Evolutionary conservation across 2,329 filamentous ascomycete species (phyloP).

Genomic region (Myriosclerotinia curreyana): DNA sequence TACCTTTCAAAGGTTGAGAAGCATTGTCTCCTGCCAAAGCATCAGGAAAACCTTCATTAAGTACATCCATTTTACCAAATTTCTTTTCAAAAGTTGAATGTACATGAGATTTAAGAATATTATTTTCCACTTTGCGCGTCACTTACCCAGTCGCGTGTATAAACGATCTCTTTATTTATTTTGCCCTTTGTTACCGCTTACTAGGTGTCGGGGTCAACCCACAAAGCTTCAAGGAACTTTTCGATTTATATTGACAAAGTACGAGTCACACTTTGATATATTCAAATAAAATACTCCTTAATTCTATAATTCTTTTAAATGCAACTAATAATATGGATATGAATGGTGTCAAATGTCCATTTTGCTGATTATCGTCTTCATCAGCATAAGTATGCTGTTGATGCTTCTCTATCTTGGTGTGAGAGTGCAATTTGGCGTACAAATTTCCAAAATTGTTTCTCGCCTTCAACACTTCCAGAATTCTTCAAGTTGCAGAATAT

Average conservation of each 20-base stretch:
- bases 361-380: background rate
- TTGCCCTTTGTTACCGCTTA: slow-evolving; percentile 14
- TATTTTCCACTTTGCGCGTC: slow-evolving; percentile 19
- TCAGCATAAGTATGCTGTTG: background rate
- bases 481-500: background rate
- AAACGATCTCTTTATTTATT: slow-evolving; percentile 6
- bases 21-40: slow-evolving; percentile 22
- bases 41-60: slow-evolving; percentile 1
- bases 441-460: background rate
- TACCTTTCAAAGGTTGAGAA: slow-evolving; percentile 56
- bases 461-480: background rate
- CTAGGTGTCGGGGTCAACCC: background rate
- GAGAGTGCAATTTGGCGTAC: background rate
- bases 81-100: slow-evolving; percentile 5
- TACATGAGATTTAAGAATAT: slow-evolving; percentile 5
- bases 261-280: no score
- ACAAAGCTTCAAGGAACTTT: background rate
- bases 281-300: background rate
- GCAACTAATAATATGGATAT: background rate
- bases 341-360: background rate
- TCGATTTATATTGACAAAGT: background rate
- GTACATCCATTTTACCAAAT: background rate
- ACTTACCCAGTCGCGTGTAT: slow-evolving; percentile 5
- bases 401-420: background rate
- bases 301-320: background rate